Evolutionary conservation across 2,329 filamentous ascomycete genomes (phyloP).

Genomic region (Colletotrichum higginsianum): DNA sequence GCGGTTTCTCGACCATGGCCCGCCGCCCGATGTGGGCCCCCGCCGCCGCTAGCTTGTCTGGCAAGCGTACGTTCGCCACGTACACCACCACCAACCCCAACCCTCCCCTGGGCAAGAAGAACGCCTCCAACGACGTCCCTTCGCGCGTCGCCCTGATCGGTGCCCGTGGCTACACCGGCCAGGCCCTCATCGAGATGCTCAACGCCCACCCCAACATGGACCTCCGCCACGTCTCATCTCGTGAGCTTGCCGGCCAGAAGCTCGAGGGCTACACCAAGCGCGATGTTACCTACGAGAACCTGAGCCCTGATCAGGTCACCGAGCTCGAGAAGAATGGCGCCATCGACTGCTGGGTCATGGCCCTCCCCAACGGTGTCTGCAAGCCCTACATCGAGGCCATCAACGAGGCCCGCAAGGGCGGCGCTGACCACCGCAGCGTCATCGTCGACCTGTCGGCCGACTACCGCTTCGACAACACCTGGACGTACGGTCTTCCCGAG

Average conservation of each 20-base stretch:
- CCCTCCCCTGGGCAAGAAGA: constrained; percentile 90
- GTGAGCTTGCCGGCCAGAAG: constrained; percentile 89
- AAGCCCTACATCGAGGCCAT: constrained; percentile 94
- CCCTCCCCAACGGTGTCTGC: constrained; percentile 94
- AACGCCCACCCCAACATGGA: constrained; percentile 93
- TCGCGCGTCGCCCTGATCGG: constrained; percentile 90
- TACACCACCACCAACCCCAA: constrained; percentile 83
- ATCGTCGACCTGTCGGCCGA: constrained; percentile 97
- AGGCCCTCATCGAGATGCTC: constrained; percentile 88
- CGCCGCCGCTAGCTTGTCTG: constrained; percentile 36
- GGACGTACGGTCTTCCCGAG: constrained; percentile 94
- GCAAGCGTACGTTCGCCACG: constrained; percentile 50
- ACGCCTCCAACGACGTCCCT: constrained; percentile 80
- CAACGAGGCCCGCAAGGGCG: constrained; percentile 74
- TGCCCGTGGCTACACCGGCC: constrained; percentile 93
- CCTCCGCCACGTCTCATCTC: constrained; percentile 91
- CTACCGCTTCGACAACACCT: constrained; percentile 87
- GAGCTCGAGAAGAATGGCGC: constrained; percentile 87
- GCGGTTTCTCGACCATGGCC: constrained; percentile 76
- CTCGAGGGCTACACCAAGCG: constrained; percentile 92
- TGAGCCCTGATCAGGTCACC: constrained; percentile 87
- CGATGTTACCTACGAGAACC: constrained; percentile 92
- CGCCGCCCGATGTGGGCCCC: constrained; percentile 52
- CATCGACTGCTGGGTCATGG: constrained; percentile 98
- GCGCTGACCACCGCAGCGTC: constrained; percentile 72